phyloP scores from a whole-genome alignment of 441 rosid genomes.

The Syzygium syzygioides region DNA sequence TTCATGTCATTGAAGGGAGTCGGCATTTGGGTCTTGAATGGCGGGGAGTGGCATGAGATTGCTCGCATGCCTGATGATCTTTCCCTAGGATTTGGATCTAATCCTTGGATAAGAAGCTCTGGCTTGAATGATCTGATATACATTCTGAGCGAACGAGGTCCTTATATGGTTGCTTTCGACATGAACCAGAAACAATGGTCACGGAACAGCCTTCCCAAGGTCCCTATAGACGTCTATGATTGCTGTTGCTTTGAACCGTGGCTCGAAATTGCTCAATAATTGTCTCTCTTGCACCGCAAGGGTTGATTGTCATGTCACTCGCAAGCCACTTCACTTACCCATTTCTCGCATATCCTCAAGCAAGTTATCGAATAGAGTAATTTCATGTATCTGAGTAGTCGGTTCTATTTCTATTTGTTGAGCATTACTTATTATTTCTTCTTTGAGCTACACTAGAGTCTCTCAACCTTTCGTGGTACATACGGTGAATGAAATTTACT shows the following conservation, averaged over 20 bases:
- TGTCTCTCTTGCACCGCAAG: background rate
- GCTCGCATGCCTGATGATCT: constrained; percentile 79
- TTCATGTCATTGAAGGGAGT: constrained; percentile 29
- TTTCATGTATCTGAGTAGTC: background rate
- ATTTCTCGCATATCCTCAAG: background rate
- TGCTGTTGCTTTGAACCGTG: constrained; percentile 88
- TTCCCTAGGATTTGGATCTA: constrained; percentile 44
- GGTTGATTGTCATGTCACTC: background rate
- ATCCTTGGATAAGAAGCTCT: constrained; percentile 35
- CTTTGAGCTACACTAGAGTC: background rate
- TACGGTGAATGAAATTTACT: background rate
- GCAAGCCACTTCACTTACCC: background rate
- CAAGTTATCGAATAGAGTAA: background rate
- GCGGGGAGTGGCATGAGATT: constrained; percentile 67
- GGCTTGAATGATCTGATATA: constrained; percentile 46
- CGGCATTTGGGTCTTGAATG: constrained; percentile 75
- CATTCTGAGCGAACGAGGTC: constrained; percentile 65
- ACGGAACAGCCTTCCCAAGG: constrained; percentile 86
- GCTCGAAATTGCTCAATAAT: constrained; percentile 61
- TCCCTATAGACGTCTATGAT: constrained; percentile 78
- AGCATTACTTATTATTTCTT: background rate
- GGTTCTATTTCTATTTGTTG: constrained; percentile 4
- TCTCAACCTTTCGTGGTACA: background rate
- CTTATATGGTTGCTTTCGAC: constrained; percentile 64
- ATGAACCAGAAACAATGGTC: constrained; percentile 67